Percentiles rank a stretch among this genome's conserved stretches.
Conservation (phyloP, 2,329 filamentous ascomycete genomes). For the Exserohilum rostratum region DNA sequence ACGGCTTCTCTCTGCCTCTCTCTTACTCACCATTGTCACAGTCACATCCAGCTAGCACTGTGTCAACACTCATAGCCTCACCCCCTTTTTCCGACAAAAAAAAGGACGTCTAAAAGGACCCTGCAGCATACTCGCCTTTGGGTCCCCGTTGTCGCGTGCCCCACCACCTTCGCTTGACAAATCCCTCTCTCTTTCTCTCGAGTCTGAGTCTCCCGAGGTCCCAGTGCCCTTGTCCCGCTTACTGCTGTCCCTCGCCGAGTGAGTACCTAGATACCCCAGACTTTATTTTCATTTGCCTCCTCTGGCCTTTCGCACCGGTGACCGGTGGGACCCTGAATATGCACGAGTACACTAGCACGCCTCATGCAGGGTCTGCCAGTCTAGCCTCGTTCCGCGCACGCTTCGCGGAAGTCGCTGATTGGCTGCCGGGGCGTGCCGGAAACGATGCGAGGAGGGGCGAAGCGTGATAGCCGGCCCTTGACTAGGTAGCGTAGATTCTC, state of each 20-base stretch:
- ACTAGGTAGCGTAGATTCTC: too few relatives aligned
- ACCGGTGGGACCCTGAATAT: conserved; percentile 10
- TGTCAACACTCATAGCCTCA: background rate
- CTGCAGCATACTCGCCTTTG: background rate
- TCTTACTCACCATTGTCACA: background rate
- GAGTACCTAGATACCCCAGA: conserved; percentile 1
- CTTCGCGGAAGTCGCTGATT: background rate
- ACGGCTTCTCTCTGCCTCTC: too few relatives aligned
- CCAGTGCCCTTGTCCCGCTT: too few relatives aligned
- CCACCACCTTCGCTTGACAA: background rate
- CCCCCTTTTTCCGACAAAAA: background rate
- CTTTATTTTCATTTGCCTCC: background rate
- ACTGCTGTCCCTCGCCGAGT: too few relatives aligned
- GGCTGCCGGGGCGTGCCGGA: background rate
- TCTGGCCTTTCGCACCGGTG: background rate
- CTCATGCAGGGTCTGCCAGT: conserved; percentile 7
- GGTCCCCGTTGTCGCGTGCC: background rate
- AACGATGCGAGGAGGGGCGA: background rate
- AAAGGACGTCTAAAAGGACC: background rate
- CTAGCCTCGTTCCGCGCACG: background rate
- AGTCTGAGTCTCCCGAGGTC: background rate
- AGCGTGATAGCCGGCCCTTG: too few relatives aligned
- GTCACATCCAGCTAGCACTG: background rate
- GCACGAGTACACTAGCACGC: background rate
- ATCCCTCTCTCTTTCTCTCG: too few relatives aligned